A percentile compares a stretch with the other conserved stretches of the same genome.
Evolutionary conservation across 768 basidiomycete genomes (phyloP).

Genomic region (Tylopilus felleus): DNA sequence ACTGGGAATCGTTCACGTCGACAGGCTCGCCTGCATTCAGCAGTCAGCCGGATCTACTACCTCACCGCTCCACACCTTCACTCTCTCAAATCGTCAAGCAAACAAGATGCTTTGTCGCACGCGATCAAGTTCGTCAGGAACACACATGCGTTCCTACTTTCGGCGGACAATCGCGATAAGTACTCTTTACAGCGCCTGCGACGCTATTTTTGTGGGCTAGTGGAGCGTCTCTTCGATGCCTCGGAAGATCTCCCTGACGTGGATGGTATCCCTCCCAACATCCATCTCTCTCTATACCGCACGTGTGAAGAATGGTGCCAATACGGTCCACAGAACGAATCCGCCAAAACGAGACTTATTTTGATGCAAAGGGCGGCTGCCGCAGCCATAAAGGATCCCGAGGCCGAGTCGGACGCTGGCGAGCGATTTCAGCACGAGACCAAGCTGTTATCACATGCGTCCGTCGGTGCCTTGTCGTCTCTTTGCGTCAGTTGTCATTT

Average conservation of each 20-base stretch:
- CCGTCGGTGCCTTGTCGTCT: conserved; percentile 83
- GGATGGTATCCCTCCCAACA: conserved; percentile 69
- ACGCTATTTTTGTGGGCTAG: conserved; percentile 86
- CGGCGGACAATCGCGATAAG: conserved; percentile 69
- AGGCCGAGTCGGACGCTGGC: conserved; percentile 46
- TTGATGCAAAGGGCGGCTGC: conserved; percentile 67
- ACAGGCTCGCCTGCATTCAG: conserved; percentile 78
- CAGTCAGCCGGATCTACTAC: conserved; percentile 85
- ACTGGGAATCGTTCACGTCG: conserved; percentile 58
- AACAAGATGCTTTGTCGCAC: conserved; percentile 70
- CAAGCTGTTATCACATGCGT: conserved; percentile 68
- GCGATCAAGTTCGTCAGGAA: conserved; percentile 85
- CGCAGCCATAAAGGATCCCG: conserved; percentile 51
- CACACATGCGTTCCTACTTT: conserved; percentile 74
- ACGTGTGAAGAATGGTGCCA: conserved; percentile 95
- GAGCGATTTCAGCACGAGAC: conserved; percentile 72
- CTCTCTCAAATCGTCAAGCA: conserved; percentile 61
- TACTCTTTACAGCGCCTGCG: conserved; percentile 76
- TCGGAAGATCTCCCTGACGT: conserved; percentile 66
- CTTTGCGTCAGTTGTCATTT: conserved; percentile 64
- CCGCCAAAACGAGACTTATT: conserved; percentile 64
- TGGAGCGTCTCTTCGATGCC: conserved; percentile 83
- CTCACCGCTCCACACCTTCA: conserved; percentile 77
- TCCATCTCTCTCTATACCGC: conserved; percentile 76
- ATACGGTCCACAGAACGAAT: conserved; percentile 70